These are phyloP conservation scores for Bretziella fagacearum DNA, from an alignment of 2,329 filamentous ascomycete genomes.

Conservation along the genomic window DNA sequence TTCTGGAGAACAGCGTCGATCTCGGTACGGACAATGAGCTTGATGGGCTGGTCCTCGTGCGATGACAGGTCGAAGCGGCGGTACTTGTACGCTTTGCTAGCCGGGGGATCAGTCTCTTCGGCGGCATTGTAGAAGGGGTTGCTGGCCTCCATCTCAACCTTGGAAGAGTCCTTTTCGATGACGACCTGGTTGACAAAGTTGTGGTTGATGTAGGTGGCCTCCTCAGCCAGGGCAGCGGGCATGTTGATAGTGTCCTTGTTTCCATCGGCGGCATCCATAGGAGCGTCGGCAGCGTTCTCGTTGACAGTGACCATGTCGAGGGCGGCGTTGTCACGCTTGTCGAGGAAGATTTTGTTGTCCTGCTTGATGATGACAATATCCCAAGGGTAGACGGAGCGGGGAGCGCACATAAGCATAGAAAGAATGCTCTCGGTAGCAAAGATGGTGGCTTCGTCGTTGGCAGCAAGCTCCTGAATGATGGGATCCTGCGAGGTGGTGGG, in stretches of 20 bases:
- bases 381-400: constrained; percentile 95
- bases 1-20: constrained; percentile 93
- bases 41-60: constrained; percentile 84
- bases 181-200: constrained; percentile 97
- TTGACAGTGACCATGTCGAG: constrained; percentile 98
- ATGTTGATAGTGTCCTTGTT: constrained; percentile 93
- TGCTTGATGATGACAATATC: constrained; percentile 88
- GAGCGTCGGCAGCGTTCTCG: constrained; percentile 92
- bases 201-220: constrained; percentile 99
- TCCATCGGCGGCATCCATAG: constrained; percentile 76
- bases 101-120: constrained; percentile 83
- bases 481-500: constrained; percentile 93
- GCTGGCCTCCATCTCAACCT: constrained; percentile 68
- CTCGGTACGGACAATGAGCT: constrained; percentile 87
- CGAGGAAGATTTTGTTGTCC: constrained; percentile 93
- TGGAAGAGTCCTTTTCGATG: constrained; percentile 57
- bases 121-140: constrained; percentile 96
- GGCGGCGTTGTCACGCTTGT: constrained; percentile 91
- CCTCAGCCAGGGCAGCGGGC: constrained; percentile 78
- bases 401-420: constrained; percentile 98
- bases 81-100: constrained; percentile 97
- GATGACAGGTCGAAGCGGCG: constrained; percentile 89
- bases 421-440: constrained; percentile 95
- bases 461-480: constrained; percentile 88
- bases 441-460: constrained; percentile 89